phyloP scores from a whole-genome alignment of 345 rosid species.

The Syzygium jambos region DNA sequence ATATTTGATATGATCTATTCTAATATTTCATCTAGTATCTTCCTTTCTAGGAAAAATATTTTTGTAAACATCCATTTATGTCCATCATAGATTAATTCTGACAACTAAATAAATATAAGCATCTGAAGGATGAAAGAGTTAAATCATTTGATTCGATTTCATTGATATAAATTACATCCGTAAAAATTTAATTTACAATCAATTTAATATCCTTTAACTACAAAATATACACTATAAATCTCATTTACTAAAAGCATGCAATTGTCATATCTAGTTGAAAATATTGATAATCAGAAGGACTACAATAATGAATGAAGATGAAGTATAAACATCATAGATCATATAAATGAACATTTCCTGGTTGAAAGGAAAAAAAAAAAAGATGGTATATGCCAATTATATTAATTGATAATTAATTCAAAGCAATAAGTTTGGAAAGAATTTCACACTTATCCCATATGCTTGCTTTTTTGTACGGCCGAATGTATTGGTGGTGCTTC shows the following conservation, averaged over 20 bases:
- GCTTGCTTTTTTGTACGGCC: not conserved
- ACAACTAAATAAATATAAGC: not conserved
- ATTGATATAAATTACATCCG: too few relatives aligned
- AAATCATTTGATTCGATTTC: not conserved
- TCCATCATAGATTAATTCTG: not conserved
- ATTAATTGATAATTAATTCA: not conserved
- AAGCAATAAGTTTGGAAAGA: not conserved
- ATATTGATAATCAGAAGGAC: not conserved
- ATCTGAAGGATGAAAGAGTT: not conserved
- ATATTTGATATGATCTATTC: not conserved
- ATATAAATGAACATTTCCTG: not conserved
- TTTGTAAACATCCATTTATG: not conserved
- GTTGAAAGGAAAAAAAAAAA: too few relatives aligned
- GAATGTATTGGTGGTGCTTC: not conserved
- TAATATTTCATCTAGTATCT: not conserved
- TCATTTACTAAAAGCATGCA: not conserved
- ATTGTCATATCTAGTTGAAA: not conserved
- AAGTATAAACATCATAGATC: not conserved
- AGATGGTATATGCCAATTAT: too few relatives aligned
- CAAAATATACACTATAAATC: not conserved
- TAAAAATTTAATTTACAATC: not conserved
- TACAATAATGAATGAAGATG: not conserved
- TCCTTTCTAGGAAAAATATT: not conserved
- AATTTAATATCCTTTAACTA: not conserved
- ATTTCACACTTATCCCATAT: not conserved